Evolutionary conservation across 208 protist genomes (phyloP), one percentile per base, ranked within the genome.

Genomic region (Crithidia thermophila): DNA sequence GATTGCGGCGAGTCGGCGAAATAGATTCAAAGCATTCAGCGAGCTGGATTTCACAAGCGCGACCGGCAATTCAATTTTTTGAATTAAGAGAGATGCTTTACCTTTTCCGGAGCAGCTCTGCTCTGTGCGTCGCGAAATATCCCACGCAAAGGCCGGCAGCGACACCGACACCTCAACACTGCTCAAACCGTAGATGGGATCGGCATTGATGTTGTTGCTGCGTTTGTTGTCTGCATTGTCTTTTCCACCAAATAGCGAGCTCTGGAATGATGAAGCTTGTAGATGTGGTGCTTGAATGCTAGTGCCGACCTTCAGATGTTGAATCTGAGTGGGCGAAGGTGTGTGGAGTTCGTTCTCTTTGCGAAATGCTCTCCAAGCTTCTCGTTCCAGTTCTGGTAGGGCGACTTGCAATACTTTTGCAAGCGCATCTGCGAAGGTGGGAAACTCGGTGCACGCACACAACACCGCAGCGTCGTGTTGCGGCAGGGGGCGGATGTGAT

Each of bases 361-460:
- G n/a, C n/a, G n/a, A n/a, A n/a, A n/a, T n/a, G 18, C 42, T 7
- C 42, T 18, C 20, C 42, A 68, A 10, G 46, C 60, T 72, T 55
- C 42, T 0, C 8, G 14, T 59, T 67, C 69, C 1, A 75, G 45
- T 11, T 14, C 45, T 31, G 69, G 69, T 61, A 75, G 23, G 23
- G 25, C 69, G 6, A 63, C 43, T 30, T 69, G 69, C 18, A 18
- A n/a, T 8, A 69, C 62, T 20, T 47, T 36, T 23, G 79, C 75
- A 0, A 77, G 21, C 1, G 75, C 75, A 53, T 66, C 67, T 4
- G 84, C 40, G 46, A 90, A 79, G 37, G 66, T 72, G 0, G 84
- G 84, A 39, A 87, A 73, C 58, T 62, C 61, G 39, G 81, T 43
- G 25, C 72, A 72, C 11, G 81, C 84, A 20, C 73, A 70, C 13